Evolutionary conservation across 495 filamentous ascomycete species (phyloP).

Genomic region (Immersiella caudata): DNA sequence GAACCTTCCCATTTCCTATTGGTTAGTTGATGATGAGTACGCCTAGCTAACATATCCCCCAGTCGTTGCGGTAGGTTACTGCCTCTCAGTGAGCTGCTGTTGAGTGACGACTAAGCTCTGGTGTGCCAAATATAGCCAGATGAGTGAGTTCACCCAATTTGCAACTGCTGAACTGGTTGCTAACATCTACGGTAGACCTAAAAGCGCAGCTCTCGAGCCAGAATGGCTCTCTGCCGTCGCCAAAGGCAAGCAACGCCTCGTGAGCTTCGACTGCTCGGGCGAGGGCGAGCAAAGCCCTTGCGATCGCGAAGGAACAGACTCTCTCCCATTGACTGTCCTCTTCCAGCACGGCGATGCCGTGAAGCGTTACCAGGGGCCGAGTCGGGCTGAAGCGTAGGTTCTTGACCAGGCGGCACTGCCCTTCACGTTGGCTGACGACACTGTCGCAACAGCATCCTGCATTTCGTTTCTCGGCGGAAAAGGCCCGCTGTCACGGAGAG

Average conservation of each 20-base stretch:
- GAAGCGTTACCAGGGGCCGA: conserved; percentile 35
- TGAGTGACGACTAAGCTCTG: not conserved
- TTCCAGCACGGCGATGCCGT: conserved; percentile 21
- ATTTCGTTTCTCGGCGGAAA: conserved; percentile 35
- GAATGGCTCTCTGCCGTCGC: conserved; percentile 30
- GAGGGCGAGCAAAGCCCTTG: conserved; percentile 24
- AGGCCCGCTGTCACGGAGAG: conserved; percentile 38
- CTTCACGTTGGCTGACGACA: not conserved
- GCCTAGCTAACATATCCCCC: not conserved
- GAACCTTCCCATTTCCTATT: not conserved
- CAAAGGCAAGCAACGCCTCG: conserved; percentile 14
- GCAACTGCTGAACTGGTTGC: not conserved
- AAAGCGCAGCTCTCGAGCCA: conserved; percentile 25
- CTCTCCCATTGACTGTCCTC: conserved; percentile 25
- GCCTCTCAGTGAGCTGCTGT: not conserved
- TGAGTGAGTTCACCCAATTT: not conserved
- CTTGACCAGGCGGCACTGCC: not conserved
- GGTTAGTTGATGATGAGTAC: not conserved
- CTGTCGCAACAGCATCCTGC: conserved; percentile 31
- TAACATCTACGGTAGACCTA: conserved; percentile 15
- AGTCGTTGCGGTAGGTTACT: conserved; percentile 8
- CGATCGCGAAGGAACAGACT: conserved; percentile 19
- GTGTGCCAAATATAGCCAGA: not conserved
- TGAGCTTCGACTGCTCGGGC: conserved; percentile 37
- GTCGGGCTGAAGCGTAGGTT: conserved; percentile 37